phyloP scores from a whole-genome alignment of 2,329 filamentous ascomycete genomes.

The Paecilomyces dactylethromorphus region DNA sequence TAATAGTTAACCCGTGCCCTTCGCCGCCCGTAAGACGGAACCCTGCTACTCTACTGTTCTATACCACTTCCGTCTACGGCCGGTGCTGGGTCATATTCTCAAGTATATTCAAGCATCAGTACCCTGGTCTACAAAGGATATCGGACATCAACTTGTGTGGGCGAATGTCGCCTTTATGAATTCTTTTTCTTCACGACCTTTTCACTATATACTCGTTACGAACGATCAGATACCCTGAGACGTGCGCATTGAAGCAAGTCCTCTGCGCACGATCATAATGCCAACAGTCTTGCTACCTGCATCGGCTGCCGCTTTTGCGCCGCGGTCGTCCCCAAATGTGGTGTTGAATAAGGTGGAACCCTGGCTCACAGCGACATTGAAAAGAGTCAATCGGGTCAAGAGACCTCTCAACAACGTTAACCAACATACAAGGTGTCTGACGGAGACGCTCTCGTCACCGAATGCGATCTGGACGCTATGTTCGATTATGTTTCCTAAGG shows the following conservation, averaged over 20 bases:
- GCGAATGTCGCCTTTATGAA: constrained; percentile 34
- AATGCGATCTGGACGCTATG: constrained; percentile 93
- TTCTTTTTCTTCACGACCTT: constrained; percentile 16
- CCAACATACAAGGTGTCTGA: constrained; percentile 91
- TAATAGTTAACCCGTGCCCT: constrained; percentile 12
- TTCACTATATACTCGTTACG: constrained; percentile 19
- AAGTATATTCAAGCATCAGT: not conserved
- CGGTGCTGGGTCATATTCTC: not conserved
- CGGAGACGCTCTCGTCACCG: constrained; percentile 81
- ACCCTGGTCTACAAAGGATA: constrained; percentile 2
- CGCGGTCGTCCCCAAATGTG: constrained; percentile 87
- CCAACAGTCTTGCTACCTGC: constrained; percentile 88
- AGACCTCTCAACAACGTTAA: constrained; percentile 93
- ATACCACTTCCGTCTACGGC: constrained; percentile 11
- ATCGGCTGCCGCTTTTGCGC: constrained; percentile 93
- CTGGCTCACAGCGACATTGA: constrained; percentile 93
- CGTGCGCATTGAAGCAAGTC: constrained; percentile 42
- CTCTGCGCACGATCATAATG: constrained; percentile 62
- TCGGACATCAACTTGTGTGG: constrained; percentile 20
- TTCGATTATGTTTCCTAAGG: constrained; percentile 87
- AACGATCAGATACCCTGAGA: constrained; percentile 40
- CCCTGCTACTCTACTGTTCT: constrained; percentile 13
- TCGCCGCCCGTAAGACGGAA: constrained; percentile 11
- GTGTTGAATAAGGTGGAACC: constrained; percentile 90
- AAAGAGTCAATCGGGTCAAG: constrained; percentile 95